Conservation (phyloP, 2,329 filamentous ascomycete genomes). For the Fusarium haematococcum region DNA sequence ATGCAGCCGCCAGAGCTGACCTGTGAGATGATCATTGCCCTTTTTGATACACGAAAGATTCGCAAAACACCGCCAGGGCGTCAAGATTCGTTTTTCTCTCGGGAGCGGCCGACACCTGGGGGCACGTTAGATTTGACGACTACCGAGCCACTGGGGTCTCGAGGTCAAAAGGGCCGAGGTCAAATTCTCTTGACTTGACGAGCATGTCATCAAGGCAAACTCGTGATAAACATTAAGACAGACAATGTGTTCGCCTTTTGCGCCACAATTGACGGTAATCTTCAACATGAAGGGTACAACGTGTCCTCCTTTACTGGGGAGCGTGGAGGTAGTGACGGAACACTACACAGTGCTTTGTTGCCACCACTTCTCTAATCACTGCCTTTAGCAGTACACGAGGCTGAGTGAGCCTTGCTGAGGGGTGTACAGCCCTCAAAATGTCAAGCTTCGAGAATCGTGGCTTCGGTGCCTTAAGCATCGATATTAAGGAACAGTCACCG, state of each 20-base stretch:
- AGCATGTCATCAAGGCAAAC: conserved; percentile 3
- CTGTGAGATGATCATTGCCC: conserved; percentile 39
- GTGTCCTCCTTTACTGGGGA: neutral
- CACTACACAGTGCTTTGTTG: neutral
- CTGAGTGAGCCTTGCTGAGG: conserved; percentile 4
- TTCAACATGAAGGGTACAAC: neutral
- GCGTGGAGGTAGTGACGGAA: neutral
- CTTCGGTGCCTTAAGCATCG: conserved; percentile 22
- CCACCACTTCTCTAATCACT: neutral
- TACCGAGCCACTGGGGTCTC: conserved; percentile 21
- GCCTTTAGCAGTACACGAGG: conserved; percentile 10
- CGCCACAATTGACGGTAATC: neutral
- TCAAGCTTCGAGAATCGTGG: conserved; percentile 38
- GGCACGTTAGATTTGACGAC: conserved; percentile 34
- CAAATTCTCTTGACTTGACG: neutral
- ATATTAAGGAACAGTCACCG: conserved; percentile 22
- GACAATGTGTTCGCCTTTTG: neutral
- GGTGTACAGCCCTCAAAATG: conserved; percentile 11
- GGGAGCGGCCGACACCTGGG: conserved; percentile 41
- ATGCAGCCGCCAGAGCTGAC: conserved; percentile 33
- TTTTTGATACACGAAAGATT: conserved; percentile 20
- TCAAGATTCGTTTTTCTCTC: conserved; percentile 29
- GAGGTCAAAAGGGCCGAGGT: conserved; percentile 22
- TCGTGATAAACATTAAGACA: neutral
- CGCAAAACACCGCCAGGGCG: conserved; percentile 9